Evolutionary conservation across 768 basidiomycete species (phyloP), one percentile per base, ranked within the genome.

Genomic region (Tephrocybe sp.): DNA sequence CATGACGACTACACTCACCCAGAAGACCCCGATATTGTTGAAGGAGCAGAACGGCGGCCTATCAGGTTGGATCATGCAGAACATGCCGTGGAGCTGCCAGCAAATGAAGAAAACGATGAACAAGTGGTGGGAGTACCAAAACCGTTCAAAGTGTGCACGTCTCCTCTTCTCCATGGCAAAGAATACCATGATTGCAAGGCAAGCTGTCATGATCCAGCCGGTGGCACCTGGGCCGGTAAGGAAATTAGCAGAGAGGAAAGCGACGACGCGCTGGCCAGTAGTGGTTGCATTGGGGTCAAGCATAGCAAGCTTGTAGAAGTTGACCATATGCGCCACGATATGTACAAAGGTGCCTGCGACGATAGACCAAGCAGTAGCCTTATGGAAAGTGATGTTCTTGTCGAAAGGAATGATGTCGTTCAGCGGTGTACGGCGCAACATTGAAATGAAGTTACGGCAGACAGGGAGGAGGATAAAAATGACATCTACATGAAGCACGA

Each of bases 21-120:
- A 98, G 75, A 98, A 98, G 54, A 96, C 92, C 58, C 93, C 95
- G 56, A 95, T 86, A 32, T 73, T 81, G 64, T 88, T 88, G 68
- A 68, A 88, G 3, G 89, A 90, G 71, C 95, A 98, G 70, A 77
- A 94, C 0, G 93, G 93, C 0, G 89, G 79, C 48, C 89, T 77
- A 69, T 97, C 93, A 21, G 94, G 93, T 69, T 90, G 73, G 73
- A 95, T 92, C 90, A 94, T 93, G 73, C 93, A 94, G 82, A 92
- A 95, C 89, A 95, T 88, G 48, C 93, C 93, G 64, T 95, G 94
- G 25, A 96, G 74, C 67, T 98, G 95, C 95, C 95, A 97, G 64
- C 77, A 74, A 66, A 93, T 79, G 77, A 98, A 97, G 81, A 96
- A 96, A 51, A 90, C 65, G 62, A 96, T 81, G 75, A 94, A 96